phyloP scores from a whole-genome alignment of 2,329 filamentous ascomycete genomes.

The Chaetomiaceae sp. region DNA sequence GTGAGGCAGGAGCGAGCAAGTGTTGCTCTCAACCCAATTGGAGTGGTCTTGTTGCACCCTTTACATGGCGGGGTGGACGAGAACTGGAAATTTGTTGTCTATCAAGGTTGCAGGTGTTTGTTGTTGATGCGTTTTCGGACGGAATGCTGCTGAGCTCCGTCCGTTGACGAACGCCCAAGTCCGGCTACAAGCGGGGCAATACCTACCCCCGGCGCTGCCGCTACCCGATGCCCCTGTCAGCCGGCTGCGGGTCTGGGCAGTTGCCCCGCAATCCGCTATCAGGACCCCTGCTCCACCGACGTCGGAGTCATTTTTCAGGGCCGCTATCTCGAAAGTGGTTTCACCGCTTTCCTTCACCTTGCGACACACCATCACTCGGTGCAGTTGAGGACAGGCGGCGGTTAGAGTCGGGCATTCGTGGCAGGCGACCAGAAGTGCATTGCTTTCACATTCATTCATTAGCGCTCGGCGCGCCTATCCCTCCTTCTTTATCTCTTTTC shows the following conservation, averaged over 20 bases:
- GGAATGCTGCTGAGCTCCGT: neutral
- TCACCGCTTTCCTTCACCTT: slow-evolving; percentile 16
- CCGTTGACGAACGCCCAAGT: neutral
- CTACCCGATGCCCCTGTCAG: slow-evolving; percentile 1
- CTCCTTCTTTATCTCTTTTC: neutral
- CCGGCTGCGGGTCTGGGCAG: neutral
- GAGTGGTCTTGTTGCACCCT: neutral
- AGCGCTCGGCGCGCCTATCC: neutral
- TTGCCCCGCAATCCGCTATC: slow-evolving; percentile 19
- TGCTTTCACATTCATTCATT: neutral
- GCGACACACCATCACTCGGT: neutral
- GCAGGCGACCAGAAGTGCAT: neutral
- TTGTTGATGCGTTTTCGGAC: neutral
- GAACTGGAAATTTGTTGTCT: neutral
- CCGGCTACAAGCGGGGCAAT: slow-evolving; percentile 7
- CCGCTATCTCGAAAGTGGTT: slow-evolving; percentile 1
- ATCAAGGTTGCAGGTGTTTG: neutral
- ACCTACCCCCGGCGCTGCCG: neutral
- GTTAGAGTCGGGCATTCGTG: neutral
- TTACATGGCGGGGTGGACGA: slow-evolving; percentile 2
- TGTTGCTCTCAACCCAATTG: neutral
- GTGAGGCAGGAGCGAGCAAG: neutral
- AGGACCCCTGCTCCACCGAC: slow-evolving; percentile 18
- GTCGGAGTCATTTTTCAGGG: slow-evolving; percentile 19
- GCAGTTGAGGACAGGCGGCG: neutral